Evolutionary conservation across 2,329 filamentous ascomycete species (phyloP).

Genomic region (Ophiostoma sp.): DNA sequence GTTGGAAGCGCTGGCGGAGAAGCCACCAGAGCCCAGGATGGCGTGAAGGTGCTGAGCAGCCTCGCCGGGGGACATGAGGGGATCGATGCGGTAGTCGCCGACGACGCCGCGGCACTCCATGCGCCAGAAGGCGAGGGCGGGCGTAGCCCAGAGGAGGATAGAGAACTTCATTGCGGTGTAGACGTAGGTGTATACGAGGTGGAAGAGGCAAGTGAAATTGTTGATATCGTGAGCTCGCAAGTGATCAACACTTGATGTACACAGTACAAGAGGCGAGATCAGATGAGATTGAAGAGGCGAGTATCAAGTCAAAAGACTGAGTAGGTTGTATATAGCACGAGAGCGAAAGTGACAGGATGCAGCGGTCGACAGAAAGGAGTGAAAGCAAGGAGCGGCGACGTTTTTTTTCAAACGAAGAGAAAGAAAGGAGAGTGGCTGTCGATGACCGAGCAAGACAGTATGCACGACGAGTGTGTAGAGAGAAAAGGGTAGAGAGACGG

Average conservation of each 20-base stretch:
- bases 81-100: conserved; percentile 70
- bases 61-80: conserved; percentile 59
- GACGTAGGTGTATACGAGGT: not conserved
- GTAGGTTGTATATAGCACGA: not conserved
- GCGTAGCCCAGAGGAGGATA: conserved; percentile 21
- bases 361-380: not conserved
- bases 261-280: conserved; percentile 10
- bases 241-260: conserved; percentile 14
- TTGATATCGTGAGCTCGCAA: conserved; percentile 5
- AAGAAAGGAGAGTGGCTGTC: conserved; percentile 12
- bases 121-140: conserved; percentile 69
- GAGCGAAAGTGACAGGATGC: not conserved
- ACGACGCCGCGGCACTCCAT: conserved; percentile 72
- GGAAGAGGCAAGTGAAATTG: not conserved
- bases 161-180: not conserved
- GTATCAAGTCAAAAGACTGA: not conserved
- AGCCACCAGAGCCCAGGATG: conserved; percentile 68
- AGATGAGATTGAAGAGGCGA: conserved; percentile 4
- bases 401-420: conserved; percentile 11
- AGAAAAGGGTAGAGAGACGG: not conserved
- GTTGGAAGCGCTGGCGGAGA: conserved; percentile 54
- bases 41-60: conserved; percentile 64
- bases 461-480: not conserved
- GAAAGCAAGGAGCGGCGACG: conserved; percentile 15
- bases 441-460: conserved; percentile 11